A percentile compares a stretch with the other conserved stretches of the same genome.
phyloP scores from a whole-genome alignment of 2,329 filamentous ascomycete genomes.

The Rosellinia necatrix region DNA sequence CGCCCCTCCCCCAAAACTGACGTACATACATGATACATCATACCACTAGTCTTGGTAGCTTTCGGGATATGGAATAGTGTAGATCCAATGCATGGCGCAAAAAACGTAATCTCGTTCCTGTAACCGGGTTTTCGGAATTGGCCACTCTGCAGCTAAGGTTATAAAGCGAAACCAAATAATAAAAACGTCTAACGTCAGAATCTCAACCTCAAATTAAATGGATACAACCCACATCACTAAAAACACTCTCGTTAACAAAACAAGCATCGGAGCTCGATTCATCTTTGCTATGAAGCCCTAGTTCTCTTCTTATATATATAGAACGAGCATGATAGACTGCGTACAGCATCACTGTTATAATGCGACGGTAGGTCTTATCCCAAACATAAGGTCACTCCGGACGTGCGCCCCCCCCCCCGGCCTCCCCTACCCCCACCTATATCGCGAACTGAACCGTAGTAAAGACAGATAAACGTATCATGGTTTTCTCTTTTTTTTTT shows the following conservation, averaged over 20 bases:
- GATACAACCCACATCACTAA: neutral
- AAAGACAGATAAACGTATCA: conserved; percentile 23
- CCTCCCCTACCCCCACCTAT: neutral
- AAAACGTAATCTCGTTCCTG: neutral
- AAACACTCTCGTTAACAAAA: neutral
- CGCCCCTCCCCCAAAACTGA: too few species aligned
- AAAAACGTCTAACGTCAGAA: too few species aligned
- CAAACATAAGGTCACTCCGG: too few species aligned
- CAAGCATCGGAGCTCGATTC: conserved; percentile 15
- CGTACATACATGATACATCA: neutral
- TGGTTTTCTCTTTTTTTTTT: conserved; percentile 4
- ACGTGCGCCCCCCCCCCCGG: too few species aligned
- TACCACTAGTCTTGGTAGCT: neutral
- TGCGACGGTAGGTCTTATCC: neutral
- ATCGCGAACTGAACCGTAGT: conserved; percentile 11
- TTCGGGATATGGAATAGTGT: neutral
- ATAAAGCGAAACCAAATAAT: neutral
- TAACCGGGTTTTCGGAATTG: conserved; percentile 18
- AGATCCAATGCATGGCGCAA: conserved; percentile 17
- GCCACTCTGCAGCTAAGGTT: neutral
- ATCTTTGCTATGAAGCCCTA: conserved; percentile 2
- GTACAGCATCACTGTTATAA: neutral
- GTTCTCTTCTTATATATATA: neutral
- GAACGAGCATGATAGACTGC: neutral
- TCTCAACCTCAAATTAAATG: too few species aligned